phyloP scores from a whole-genome alignment of 2,329 filamentous ascomycete genomes.

The Fusarium miscanthi region DNA sequence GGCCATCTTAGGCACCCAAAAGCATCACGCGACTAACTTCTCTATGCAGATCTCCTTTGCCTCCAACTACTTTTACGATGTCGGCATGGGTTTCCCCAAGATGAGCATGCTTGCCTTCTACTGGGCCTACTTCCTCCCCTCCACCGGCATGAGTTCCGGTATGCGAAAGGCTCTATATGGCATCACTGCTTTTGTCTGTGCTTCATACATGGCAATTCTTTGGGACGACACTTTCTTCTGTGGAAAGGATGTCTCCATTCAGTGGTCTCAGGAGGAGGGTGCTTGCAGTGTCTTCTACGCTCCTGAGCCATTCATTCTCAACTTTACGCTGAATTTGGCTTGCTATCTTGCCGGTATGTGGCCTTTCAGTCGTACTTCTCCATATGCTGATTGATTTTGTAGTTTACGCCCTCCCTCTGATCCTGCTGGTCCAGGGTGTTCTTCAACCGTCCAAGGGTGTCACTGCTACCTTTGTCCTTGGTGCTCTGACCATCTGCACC shows the following conservation, averaged over 20 bases:
- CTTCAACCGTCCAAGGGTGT: conserved; percentile 27
- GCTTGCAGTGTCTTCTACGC: conserved; percentile 52
- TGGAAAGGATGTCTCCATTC: conserved; percentile 48
- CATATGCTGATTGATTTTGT: not conserved
- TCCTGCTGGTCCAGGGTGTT: conserved; percentile 44
- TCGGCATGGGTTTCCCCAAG: conserved; percentile 52
- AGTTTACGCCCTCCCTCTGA: conserved; percentile 50
- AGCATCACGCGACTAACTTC: not conserved
- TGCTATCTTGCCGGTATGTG: conserved; percentile 48
- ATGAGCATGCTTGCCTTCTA: conserved; percentile 52
- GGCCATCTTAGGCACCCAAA: rapidly evolving
- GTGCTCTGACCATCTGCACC: conserved; percentile 32
- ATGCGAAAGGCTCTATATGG: conserved; percentile 48
- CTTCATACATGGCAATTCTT: conserved; percentile 48
- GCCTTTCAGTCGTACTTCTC: rapidly evolving
- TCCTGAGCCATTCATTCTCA: conserved; percentile 49
- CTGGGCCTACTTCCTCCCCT: conserved; percentile 49
- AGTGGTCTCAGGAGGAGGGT: conserved; percentile 52
- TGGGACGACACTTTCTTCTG: conserved; percentile 52
- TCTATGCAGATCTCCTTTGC: conserved; percentile 47
- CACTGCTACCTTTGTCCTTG: conserved; percentile 31
- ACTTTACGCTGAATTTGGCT: conserved; percentile 50
- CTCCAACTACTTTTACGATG: conserved; percentile 53
- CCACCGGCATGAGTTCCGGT: conserved; percentile 31
- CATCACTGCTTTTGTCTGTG: conserved; percentile 48